Conservation (phyloP, 805 yeast species). For the Metschnikowia reukaufii region DNA sequence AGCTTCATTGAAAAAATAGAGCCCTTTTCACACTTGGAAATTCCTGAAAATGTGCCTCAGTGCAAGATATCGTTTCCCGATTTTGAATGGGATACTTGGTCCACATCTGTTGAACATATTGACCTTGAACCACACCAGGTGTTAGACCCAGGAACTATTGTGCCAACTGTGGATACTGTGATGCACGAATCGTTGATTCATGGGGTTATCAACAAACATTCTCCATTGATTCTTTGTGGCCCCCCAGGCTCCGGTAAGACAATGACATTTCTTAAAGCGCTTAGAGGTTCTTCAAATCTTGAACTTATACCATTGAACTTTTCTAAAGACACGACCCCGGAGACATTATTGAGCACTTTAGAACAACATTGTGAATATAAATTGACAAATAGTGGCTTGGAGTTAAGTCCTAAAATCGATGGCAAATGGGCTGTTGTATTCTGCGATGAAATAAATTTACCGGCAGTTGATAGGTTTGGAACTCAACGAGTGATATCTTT, state of each 20-base stretch:
- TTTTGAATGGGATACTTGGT: constrained; percentile 48
- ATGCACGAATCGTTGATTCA: constrained; percentile 63
- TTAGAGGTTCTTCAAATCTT: constrained; percentile 55
- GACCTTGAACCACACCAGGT: constrained; percentile 62
- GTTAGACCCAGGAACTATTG: constrained; percentile 57
- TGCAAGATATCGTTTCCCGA: constrained; percentile 45
- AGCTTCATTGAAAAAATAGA: constrained; percentile 21
- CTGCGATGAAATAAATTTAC: constrained; percentile 90
- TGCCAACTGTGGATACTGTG: constrained; percentile 78
- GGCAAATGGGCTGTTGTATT: constrained; percentile 79
- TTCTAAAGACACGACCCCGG: constrained; percentile 75
- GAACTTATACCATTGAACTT: constrained; percentile 73
- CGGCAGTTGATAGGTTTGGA: constrained; percentile 67
- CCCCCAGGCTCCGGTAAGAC: constrained; percentile 99
- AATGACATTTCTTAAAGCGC: constrained; percentile 75
- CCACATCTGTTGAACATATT: constrained; percentile 35
- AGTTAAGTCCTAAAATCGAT: constrained; percentile 55
- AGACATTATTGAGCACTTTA: constrained; percentile 57
- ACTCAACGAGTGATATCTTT: constrained; percentile 71
- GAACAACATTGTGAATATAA: constrained; percentile 72
- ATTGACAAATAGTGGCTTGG: constrained; percentile 49
- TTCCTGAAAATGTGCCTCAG: constrained; percentile 33
- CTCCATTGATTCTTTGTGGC: constrained; percentile 77
- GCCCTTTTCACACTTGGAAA: constrained; percentile 18
- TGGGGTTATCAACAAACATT: constrained; percentile 53